Evolutionary conservation across 495 filamentous ascomycete species (phyloP), one percentile per base, ranked within the genome.

Genomic region (Aspergillus sclerotioniger): DNA sequence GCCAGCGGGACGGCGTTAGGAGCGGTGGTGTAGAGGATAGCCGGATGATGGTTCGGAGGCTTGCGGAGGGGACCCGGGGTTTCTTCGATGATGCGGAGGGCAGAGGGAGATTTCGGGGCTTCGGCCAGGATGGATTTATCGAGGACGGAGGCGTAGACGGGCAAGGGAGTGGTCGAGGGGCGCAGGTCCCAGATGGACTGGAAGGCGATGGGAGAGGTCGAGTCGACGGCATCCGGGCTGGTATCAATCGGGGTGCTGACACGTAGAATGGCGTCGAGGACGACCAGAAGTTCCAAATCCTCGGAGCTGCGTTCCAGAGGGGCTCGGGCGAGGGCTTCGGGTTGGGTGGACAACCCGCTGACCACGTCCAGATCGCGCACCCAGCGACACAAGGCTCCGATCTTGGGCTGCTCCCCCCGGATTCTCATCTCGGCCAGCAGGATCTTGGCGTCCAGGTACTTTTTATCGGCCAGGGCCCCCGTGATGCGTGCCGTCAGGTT

Each of bases 111-210:
- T 21, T 61, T 57, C 0, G 72, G 72, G 0, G 70, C 72, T 0
- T 66, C 28, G 46, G 43, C n/a, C 8, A 73, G 52, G 15, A 75
- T 75, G 8, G 72, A 68, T 56, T 70, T 68, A 47, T 75, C 66
- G 44, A 73, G 67, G 33, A 75, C 72, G 2, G 72, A 73, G 51
- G 64, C 67, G 31, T 75, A 72, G 44, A 73, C 46, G 9, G 52
- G 58, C 16, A 73, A 62, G 13, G 72, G 61, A 21, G 59, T 13
- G 6, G 62, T 66, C 8, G 69, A 64, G 25, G 72, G 72, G 5
- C 72, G 72, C 15, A 75, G 67, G 57, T 75, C 70, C 72, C 72
- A 75, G 53, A 71, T 69, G 16, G 70, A 65, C 46, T 75, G 72
- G 62, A 75, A 75, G 56, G 66, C 69, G 50, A 75, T 75, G 20